Base-by-base conservation (phyloP, 1,284 basidiomycete species). In the Trichosporon ovoides region DNA sequence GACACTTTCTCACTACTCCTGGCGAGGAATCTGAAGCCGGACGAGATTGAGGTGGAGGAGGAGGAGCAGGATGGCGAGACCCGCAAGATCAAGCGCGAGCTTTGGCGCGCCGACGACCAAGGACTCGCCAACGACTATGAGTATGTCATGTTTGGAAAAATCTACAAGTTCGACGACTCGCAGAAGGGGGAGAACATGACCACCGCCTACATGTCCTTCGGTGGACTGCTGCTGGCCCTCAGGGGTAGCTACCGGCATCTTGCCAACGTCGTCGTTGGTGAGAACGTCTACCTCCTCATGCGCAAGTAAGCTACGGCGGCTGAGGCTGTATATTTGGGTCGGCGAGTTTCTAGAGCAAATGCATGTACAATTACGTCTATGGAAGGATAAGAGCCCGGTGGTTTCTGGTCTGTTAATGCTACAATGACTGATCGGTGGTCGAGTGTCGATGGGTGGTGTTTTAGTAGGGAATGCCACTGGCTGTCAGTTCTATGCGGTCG, bases 81-180 rank as follows among this genome's bases (percentile, higher is more conserved):
- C 36, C 85, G 86, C 70, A 87, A 89, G 75, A 83, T 89, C 52
- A 93, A 93, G 91, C 80, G 93, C 75, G 91, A 72, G 88, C 91
- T 78, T 84, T 89, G 55, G 90, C 89, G 77, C 53, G 69, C 74
- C 53, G 88, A 90, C 4, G 82, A 85, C 66, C 81, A 87, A 71
- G 94, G 94, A 0, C 76, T 98, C 33, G 94, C 97, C 63, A 90
- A 93, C 61, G 94, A 98, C 67, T 98, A 92, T 70, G 95, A 98
- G 73, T 98, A 98, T 80, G 95, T 98, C 65, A 97, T 98, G 94
- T 93, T 91, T 74, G 95, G 95, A 46, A 98, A 96, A 85, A 88
- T 98, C 50, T 98, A 98, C 82, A 92, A 94, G 74, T 97, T 96
- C 74, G 95, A 98, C 75, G 87, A 90, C 59, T 72, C 72, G 28